Evolutionary conservation across 768 basidiomycete genomes (phyloP).

Genomic region (Candolleomyces efflorescens): DNA sequence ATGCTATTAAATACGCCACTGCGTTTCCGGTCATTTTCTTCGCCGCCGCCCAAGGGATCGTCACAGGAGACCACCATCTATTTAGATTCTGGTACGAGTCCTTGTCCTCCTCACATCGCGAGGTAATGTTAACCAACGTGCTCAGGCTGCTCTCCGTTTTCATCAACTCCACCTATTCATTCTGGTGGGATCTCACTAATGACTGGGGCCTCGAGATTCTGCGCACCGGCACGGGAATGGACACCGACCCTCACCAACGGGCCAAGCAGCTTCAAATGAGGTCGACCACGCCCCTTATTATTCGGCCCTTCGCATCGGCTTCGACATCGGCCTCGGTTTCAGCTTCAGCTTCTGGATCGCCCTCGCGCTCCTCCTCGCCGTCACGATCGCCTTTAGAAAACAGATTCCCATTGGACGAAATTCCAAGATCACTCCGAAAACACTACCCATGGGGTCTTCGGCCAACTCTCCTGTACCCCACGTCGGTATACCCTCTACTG

Average conservation of each 20-base stretch:
- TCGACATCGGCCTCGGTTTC: not conserved
- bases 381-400: conserved; percentile 13
- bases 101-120: not conserved
- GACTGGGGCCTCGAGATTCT: conserved; percentile 94
- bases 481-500: conserved; percentile 79
- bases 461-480: conserved; percentile 68
- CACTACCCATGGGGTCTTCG: conserved; percentile 71
- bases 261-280: conserved; percentile 48
- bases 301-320: conserved; percentile 6
- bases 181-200: conserved; percentile 99
- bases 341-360: not conserved
- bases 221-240: conserved; percentile 27
- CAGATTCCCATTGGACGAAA: conserved; percentile 11
- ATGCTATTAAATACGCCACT: conserved; percentile 94
- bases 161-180: conserved; percentile 90
- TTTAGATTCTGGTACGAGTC: conserved; percentile 78
- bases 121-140: conserved; percentile 5
- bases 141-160: conserved; percentile 77
- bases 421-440: conserved; percentile 21
- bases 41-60: conserved; percentile 82
- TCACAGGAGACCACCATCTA: conserved; percentile 69
- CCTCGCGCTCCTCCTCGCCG: not conserved
- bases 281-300: conserved; percentile 28
- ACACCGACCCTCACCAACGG: no score
- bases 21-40: conserved; percentile 95